Evolutionary conservation across 169 alveolate species (phyloP), one percentile per base, ranked within the genome.

Genomic region (Plasmodium cynomolgi): DNA sequence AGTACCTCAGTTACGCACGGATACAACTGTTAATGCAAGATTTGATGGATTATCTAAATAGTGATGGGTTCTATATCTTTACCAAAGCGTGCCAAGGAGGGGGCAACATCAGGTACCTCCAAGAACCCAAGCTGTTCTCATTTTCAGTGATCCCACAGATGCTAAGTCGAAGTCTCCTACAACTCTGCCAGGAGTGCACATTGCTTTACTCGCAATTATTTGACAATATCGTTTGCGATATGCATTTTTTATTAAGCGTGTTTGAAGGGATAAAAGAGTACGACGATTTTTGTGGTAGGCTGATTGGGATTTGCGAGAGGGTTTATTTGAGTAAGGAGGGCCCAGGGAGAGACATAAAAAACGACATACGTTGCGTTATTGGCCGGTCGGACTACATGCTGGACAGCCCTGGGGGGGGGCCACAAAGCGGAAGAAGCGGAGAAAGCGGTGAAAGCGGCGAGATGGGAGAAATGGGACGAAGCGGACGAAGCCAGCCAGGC

Each of bases 361-460:
- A 90, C 11, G 94, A 90, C 44, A 80, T 90, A 62, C 86, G 94
- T 2, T 90, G 94, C 17, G 79, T 90, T 34, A 90, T 90, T 74
- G 94, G 94, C 8, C 33, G 94, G 31, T 90, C 94, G 20, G 94
- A 90, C 34, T 90, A 90, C 31, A 90, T 90, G 94, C 26, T 56
- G 20, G 47, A 90, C 34, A 15, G 39, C 11, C 6, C 23, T 11
- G 34, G 37, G 23, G 56, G 37, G 17, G 39, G 15, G 31, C n/a
- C 1, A n/a, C 9, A 20, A 44, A 20, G 20, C 23, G 39, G 15
- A 0, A 4, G 33, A 73, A 4, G 8, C 44, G 26, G 8, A 33
- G 11, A 47, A 85, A 11, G 23, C 23, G 39, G 13, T 0, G 23
- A 0, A 50, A 1, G 3, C 9, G 47, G 75, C 56, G 26, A 23